phyloP scores from a whole-genome alignment of 2,329 filamentous ascomycete species.

The Aciculosporium take region DNA sequence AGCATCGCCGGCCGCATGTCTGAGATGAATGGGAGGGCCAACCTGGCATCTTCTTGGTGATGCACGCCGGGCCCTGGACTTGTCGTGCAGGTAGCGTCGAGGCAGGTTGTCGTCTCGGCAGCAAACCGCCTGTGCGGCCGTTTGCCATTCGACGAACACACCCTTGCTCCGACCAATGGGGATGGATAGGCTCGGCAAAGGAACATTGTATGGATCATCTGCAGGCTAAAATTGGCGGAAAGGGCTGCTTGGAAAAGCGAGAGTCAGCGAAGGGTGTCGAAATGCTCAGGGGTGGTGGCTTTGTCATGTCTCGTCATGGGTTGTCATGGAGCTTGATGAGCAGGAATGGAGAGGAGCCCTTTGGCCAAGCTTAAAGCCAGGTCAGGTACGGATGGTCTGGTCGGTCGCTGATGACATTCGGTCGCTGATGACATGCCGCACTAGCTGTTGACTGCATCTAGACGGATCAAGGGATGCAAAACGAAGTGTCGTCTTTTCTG shows the following conservation, averaged over 20 bases:
- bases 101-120: background rate
- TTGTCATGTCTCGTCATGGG: background rate
- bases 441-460: too few species aligned
- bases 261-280: background rate
- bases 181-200: background rate
- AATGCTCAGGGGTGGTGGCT: background rate
- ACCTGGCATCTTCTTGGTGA: background rate
- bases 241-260: slow-evolving; percentile 1
- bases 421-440: too few species aligned
- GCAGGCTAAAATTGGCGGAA: slow-evolving; percentile 1
- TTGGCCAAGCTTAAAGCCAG: background rate
- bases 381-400: background rate
- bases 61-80: slow-evolving; percentile 13
- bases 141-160: background rate
- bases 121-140: background rate
- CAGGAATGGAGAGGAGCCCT: background rate
- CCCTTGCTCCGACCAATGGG: background rate
- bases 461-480: background rate
- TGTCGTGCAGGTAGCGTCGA: background rate
- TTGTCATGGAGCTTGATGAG: background rate
- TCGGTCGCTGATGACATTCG: too few species aligned
- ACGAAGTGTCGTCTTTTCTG: background rate
- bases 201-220: background rate
- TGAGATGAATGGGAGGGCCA: slow-evolving; percentile 35
- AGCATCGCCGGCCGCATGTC: slow-evolving; percentile 22